Evolutionary conservation across 768 basidiomycete genomes (phyloP).

Genomic region (Leccinum variicolor): DNA sequence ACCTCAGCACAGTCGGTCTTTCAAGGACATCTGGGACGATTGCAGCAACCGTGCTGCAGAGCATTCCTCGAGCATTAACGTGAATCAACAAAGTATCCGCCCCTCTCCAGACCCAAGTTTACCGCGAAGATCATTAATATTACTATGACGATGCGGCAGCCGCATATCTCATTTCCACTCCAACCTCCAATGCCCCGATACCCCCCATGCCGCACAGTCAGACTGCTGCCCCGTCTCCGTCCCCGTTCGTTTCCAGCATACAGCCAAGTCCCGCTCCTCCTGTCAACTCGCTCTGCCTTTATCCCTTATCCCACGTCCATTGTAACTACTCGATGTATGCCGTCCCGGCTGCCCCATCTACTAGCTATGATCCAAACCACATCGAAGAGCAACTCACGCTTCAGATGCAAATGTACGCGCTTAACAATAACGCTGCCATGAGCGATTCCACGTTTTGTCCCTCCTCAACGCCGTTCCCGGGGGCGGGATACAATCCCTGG

Average conservation of each 20-base stretch:
- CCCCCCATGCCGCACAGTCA: slow-evolving; percentile 78
- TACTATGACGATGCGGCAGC: slow-evolving; percentile 60
- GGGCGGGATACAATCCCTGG: slow-evolving; percentile 65
- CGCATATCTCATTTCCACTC: slow-evolving; percentile 56
- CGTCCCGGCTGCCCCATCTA: slow-evolving; percentile 40
- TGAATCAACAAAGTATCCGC: slow-evolving; percentile 23
- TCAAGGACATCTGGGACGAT: slow-evolving; percentile 20
- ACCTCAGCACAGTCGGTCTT: slow-evolving; percentile 18
- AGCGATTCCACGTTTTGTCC: slow-evolving; percentile 78
- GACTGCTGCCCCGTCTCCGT: slow-evolving; percentile 70
- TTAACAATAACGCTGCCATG: slow-evolving; percentile 61
- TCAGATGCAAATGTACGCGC: slow-evolving; percentile 77
- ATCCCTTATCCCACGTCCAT: slow-evolving; percentile 70
- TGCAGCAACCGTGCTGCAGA: slow-evolving; percentile 18
- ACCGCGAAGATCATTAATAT: slow-evolving; percentile 49
- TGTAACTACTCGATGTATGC: slow-evolving; percentile 42
- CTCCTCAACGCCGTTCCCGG: slow-evolving; percentile 69
- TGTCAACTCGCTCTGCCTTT: slow-evolving; percentile 74
- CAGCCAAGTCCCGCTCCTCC: slow-evolving; percentile 54
- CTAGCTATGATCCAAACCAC: slow-evolving; percentile 40
- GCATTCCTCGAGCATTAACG: slow-evolving; percentile 17
- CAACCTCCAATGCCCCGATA: slow-evolving; percentile 65
- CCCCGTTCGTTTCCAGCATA: slow-evolving; percentile 55
- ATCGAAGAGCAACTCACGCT: slow-evolving; percentile 67
- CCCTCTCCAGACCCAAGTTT: slow-evolving; percentile 39